A percentile compares a stretch with the other conserved stretches of the same genome.
These are phyloP conservation scores for Euphorbia schlechtendalii DNA, from an alignment of 441 rosid genomes.

Conservation along the genomic window DNA sequence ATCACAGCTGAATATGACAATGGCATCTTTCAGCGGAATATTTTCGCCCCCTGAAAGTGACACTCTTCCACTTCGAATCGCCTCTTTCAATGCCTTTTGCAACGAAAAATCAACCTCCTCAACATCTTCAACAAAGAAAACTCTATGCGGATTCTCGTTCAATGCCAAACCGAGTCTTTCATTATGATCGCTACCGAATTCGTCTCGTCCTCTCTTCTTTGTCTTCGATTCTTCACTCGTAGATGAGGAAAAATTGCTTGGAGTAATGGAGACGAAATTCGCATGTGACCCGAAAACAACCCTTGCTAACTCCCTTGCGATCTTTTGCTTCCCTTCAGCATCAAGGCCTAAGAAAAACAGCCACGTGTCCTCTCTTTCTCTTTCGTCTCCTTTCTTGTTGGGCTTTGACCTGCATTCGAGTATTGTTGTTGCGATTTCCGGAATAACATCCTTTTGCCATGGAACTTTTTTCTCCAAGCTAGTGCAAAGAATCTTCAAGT, in stretches of 20 bases:
- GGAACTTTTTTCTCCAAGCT: slow-evolving; percentile 51
- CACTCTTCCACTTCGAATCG: slow-evolving; percentile 38
- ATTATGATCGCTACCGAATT: slow-evolving; percentile 24
- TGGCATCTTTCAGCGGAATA: slow-evolving; percentile 51
- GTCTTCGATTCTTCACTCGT: slow-evolving; percentile 24
- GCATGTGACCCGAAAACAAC: slow-evolving; percentile 50
- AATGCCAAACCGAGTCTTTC: slow-evolving; percentile 46
- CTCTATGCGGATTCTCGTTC: slow-evolving; percentile 67
- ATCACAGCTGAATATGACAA: slow-evolving; percentile 49
- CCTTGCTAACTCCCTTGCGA: slow-evolving; percentile 52
- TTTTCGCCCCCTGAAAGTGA: slow-evolving; percentile 38
- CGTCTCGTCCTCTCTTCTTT: slow-evolving; percentile 41
- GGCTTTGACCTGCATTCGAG: slow-evolving; percentile 51
- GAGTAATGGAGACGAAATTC: slow-evolving; percentile 34
- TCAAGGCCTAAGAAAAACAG: slow-evolving; percentile 49
- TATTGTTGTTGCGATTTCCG: slow-evolving; percentile 38
- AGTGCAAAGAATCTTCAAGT: slow-evolving; percentile 38
- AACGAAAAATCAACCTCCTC: slow-evolving; percentile 33
- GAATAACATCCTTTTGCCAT: slow-evolving; percentile 44
- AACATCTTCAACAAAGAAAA: slow-evolving; percentile 54
- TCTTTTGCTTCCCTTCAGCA: slow-evolving; percentile 35
- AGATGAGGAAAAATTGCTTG: slow-evolving; percentile 28
- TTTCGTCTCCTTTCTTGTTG: slow-evolving; percentile 18
- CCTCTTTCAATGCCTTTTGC: slow-evolving; percentile 34
- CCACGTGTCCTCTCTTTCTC: slow-evolving; percentile 48